These are phyloP conservation scores for Malassezia caprae DNA, from an alignment of 1,284 basidiomycete genomes.

Conservation along the genomic window DNA sequence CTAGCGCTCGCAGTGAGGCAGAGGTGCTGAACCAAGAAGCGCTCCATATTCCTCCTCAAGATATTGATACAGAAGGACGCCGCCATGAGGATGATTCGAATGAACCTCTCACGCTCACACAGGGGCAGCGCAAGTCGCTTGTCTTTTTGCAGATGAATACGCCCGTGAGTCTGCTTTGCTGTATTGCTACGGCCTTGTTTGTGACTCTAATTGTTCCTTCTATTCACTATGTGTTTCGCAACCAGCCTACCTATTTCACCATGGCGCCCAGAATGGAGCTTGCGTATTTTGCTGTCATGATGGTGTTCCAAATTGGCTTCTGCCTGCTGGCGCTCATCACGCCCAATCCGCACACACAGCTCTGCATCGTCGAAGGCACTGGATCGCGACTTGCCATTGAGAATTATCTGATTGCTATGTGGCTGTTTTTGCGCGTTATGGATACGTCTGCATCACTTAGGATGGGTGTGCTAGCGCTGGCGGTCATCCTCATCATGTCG, in stretches of 20 bases:
- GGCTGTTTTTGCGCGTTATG: conserved; percentile 68
- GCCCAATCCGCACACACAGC: conserved; percentile 13
- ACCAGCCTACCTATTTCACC: conserved; percentile 12
- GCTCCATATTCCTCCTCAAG: background rate
- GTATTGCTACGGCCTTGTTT: conserved; percentile 7
- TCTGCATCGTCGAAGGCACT: conserved; percentile 6
- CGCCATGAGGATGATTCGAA: background rate
- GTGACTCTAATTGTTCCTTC: conserved; percentile 12
- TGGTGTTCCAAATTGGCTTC: conserved; percentile 14
- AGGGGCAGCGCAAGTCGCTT: conserved; percentile 8
- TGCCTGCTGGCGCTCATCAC: conserved; percentile 11
- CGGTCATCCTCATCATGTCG: conserved; percentile 26
- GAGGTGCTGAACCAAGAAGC: background rate
- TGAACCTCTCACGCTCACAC: background rate
- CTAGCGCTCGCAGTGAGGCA: background rate
- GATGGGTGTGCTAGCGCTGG: conserved; percentile 26
- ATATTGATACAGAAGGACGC: background rate
- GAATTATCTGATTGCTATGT: conserved; percentile 71
- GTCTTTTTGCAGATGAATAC: conserved; percentile 18
- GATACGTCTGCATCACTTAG: conserved; percentile 29
- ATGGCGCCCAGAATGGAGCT: conserved; percentile 12
- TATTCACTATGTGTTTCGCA: conserved; percentile 9
- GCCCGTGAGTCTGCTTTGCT: conserved; percentile 13
- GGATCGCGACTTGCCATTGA: conserved; percentile 66
- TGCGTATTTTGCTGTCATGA: conserved; percentile 7